Base-by-base conservation (phyloP, 768 basidiomycete species). In the Chlorophyllum brunneum region DNA sequence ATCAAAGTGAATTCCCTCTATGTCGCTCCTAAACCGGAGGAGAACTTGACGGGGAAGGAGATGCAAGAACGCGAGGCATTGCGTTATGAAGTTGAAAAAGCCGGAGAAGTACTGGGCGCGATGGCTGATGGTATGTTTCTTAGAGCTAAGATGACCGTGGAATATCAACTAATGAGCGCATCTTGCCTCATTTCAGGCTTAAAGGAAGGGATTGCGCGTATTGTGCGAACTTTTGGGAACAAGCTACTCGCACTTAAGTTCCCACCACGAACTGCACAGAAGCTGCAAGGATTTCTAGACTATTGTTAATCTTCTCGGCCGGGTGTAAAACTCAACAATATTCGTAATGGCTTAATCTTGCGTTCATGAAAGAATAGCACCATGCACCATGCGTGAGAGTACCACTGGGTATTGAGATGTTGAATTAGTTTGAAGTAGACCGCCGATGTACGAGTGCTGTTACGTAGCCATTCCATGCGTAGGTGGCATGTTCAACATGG, bases 211-310 rank as follows among this genome's bases (percentile, higher is more conserved):
- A 65, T 92, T 9, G 79, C 77, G 29, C 73, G 80, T 31, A 82
- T 92, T 44, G 77, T 80, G 41, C 72, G 79, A 60, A 89, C 85
- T 44, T 92, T 92, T 65, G 86, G 86, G 4, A 79, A 83, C 57
- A 86, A 83, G 62, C 69, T 92, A 38, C 64, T 75, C 2, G 89
- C 87, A 10, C 92, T 89, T 75, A 88, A 79, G 65, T 88, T 91
- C 59, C 82, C 90, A 2, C 81, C 85, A n/a, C 69, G 73, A 54
- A 81, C 71, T 10, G 87, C 85, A 8, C 72, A 66, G 56, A 85
- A 83, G 67, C 61, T 92, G 51, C 88, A 90, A 66, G 75, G 70
- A 0, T 89, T 86, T 64, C 70, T 88, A 45, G 86, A 90, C 61
- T 85, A 83, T 64, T 74, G 74, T 54, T 80, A 43, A 52, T 53